Evolutionary conservation across 345 rosid species (phyloP).

Genomic region (Gynandropsis gynandra): DNA sequence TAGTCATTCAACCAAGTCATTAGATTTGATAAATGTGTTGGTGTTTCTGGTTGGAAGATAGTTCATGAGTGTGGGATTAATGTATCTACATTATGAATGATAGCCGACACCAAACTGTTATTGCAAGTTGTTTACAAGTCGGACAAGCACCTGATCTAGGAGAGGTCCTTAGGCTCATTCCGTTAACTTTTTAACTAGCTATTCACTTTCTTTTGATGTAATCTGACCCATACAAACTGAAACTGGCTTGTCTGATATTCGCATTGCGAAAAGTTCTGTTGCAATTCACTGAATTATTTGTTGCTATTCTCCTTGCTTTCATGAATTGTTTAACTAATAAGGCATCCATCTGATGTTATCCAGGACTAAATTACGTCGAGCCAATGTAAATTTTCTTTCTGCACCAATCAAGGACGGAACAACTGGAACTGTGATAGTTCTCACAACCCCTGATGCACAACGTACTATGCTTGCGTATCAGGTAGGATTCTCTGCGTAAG

Average conservation of each 20-base stretch:
- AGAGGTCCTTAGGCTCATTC: no score
- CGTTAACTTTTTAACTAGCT: no score
- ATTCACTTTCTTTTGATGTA: background rate
- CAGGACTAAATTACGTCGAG: constrained; percentile 70
- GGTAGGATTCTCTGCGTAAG: constrained; percentile 30
- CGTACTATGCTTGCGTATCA: constrained; percentile 96
- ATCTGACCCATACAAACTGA: background rate
- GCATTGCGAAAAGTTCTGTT: background rate
- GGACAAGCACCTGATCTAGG: no score
- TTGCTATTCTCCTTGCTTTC: constrained; percentile 5
- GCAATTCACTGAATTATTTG: background rate
- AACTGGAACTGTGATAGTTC: constrained; percentile 94
- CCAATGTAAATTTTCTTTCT: constrained; percentile 81
- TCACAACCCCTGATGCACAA: constrained; percentile 94
- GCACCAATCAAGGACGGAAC: constrained; percentile 82
- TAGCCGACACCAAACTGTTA: no score
- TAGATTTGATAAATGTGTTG: no score
- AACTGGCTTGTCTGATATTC: background rate
- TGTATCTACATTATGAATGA: no score
- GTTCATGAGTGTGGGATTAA: no score
- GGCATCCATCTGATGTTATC: constrained; percentile 9
- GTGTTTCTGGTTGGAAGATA: no score
- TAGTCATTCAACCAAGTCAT: no score
- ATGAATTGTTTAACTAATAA: constrained; percentile 15
- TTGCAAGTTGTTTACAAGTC: no score